phyloP scores from a whole-genome alignment of 352 stramenopile genomes.

The Pythium utonaiense region DNA sequence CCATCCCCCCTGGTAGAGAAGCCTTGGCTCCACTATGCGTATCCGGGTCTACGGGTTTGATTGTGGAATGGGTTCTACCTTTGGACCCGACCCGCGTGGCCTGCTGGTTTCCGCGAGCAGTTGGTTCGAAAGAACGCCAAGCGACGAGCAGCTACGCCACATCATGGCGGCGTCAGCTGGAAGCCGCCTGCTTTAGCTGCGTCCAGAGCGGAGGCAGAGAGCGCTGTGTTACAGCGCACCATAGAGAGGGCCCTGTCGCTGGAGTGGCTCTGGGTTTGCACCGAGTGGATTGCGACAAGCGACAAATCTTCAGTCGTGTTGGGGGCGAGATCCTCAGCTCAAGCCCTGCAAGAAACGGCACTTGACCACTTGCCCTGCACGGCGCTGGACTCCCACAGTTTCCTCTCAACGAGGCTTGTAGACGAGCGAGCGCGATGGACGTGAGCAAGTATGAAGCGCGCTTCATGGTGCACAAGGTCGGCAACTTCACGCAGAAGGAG shows the following conservation, averaged over 20 bases:
- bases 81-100: not conserved
- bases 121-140: not conserved
- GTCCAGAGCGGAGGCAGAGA: not conserved
- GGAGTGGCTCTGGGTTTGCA: not conserved
- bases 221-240: not conserved
- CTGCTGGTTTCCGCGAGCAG: not conserved
- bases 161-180: not conserved
- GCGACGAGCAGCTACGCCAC: not conserved
- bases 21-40: too few relatives aligned
- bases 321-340: not conserved
- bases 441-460: constrained; percentile 58
- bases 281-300: not conserved
- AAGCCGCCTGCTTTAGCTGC: not conserved
- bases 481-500: constrained; percentile 82
- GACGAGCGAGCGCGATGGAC: constrained; percentile 31
- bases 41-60: too few relatives aligned
- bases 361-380: not conserved
- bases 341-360: not conserved
- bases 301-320: not conserved
- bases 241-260: not conserved
- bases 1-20: too few relatives aligned
- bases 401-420: not conserved
- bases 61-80: too few relatives aligned
- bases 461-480: constrained; percentile 85
- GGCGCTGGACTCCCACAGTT: not conserved